Percentiles rank a stretch among this genome's conserved stretches.
Evolutionary conservation across 139 green algal genomes (phyloP).

Genomic region (Pedinophyceae sp.): DNA sequence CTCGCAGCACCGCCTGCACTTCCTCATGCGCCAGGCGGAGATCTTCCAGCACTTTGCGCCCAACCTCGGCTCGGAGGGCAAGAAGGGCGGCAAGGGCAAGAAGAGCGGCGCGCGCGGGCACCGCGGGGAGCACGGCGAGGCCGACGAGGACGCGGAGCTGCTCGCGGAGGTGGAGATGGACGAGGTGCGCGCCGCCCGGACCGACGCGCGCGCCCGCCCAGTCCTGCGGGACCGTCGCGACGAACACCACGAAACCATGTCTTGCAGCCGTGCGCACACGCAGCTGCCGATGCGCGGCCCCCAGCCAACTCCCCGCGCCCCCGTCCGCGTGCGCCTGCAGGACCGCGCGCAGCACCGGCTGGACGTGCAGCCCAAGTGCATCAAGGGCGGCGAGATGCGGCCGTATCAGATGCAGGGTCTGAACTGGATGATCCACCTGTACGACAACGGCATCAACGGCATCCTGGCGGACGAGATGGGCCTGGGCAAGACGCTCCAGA

Average conservation of each 20-base stretch:
- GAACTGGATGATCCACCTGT: conserved; percentile 98
- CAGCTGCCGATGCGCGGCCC: conserved; percentile 17
- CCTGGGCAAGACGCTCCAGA: conserved; percentile 97
- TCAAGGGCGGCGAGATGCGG: conserved; percentile 80
- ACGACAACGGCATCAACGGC: conserved; percentile 98
- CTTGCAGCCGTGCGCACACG: conserved; percentile 3
- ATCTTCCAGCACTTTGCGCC: conserved; percentile 94
- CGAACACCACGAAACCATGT: no score
- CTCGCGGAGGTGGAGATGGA: conserved; percentile 71
- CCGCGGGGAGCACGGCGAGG: conserved; percentile 50
- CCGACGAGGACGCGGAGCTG: conserved; percentile 84
- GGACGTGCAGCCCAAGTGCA: conserved; percentile 58
- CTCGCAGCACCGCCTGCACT: conserved; percentile 63
- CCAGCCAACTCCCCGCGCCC: no score
- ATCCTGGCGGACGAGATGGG: conserved; percentile 95
- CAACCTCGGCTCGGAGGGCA: conserved; percentile 6
- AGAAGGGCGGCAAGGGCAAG: conserved; percentile 24
- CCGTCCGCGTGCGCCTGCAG: neutral
- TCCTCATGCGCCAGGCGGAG: conserved; percentile 89
- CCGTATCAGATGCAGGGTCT: conserved; percentile 98
- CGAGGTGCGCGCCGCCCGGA: neutral
- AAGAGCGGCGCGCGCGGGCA: conserved; percentile 32
- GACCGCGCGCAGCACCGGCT: conserved; percentile 49
- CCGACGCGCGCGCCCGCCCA: no score
- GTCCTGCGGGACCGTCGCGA: no score